Percentiles rank a stretch among this genome's conserved stretches.
Conservation (phyloP, 2,329 filamentous ascomycete genomes). For the Exophiala viscosa region DNA sequence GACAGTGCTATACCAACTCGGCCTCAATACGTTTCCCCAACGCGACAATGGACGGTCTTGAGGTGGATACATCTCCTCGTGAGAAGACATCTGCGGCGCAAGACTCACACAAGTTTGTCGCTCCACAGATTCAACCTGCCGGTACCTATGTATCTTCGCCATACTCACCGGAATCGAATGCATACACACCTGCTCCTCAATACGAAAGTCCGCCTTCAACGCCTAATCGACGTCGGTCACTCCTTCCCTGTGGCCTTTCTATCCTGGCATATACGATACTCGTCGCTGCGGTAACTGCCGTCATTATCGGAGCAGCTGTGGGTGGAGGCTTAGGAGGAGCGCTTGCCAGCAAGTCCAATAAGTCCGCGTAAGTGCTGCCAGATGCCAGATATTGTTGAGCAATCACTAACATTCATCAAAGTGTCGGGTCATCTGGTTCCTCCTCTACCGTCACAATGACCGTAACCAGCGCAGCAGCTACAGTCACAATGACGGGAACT, state of each 20-base stretch:
- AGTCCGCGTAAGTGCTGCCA: not conserved
- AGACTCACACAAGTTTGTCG: not conserved
- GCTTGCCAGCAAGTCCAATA: not conserved
- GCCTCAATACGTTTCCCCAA: not conserved
- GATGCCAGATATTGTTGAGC: not conserved
- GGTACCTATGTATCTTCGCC: not conserved
- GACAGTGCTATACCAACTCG: not conserved
- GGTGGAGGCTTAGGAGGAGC: slow-evolving; percentile 6
- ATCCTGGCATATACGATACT: slow-evolving; percentile 1
- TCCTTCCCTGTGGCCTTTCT: slow-evolving; percentile 2
- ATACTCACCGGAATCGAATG: not conserved
- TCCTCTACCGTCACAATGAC: not conserved
- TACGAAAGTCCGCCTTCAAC: not conserved
- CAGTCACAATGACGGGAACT: slow-evolving; percentile 3
- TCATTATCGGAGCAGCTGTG: slow-evolving; percentile 1
- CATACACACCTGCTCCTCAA: not conserved
- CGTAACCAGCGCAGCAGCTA: not conserved
- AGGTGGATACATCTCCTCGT: not conserved
- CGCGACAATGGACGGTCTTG: slow-evolving; percentile 1
- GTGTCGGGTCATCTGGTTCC: not conserved
- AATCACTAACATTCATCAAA: not conserved
- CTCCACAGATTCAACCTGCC: not conserved
- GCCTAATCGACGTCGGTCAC: not conserved
- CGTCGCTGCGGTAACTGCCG: not conserved
- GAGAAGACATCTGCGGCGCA: not conserved